Conservation (phyloP, 805 yeast species). For the Starmerella roubikii region DNA sequence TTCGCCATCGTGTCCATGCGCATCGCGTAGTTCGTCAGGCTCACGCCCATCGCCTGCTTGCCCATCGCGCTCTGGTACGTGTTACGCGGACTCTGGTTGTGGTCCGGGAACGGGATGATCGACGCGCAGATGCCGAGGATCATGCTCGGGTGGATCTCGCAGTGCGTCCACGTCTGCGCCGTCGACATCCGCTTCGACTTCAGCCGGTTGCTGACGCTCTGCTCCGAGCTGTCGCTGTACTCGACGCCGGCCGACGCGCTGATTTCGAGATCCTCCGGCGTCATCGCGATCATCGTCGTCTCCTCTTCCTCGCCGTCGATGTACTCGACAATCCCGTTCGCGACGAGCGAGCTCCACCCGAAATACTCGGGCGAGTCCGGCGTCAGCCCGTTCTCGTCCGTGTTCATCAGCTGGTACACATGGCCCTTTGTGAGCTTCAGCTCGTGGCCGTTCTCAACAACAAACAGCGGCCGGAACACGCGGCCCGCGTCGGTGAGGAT, state of each 20-base stretch:
- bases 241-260: slow-evolving; percentile 25
- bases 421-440: slow-evolving; percentile 76
- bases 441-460: slow-evolving; percentile 81
- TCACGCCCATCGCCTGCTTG: slow-evolving; percentile 99
- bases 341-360: slow-evolving; percentile 76
- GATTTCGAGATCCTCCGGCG: slow-evolving; percentile 87
- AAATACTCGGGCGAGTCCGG: slow-evolving; percentile 41
- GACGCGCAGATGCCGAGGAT: slow-evolving; percentile 97
- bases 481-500: slow-evolving; percentile 98
- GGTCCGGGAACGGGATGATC: slow-evolving; percentile 98
- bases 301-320: slow-evolving; percentile 99
- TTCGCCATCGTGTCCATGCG: slow-evolving; percentile 99
- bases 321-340: slow-evolving; percentile 83
- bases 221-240: neutral
- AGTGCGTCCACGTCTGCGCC: slow-evolving; percentile 84
- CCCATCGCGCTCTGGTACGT: slow-evolving; percentile 99
- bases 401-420: slow-evolving; percentile 51
- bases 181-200: slow-evolving; percentile 50
- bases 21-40: slow-evolving; percentile 82
- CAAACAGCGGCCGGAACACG: slow-evolving; percentile 89
- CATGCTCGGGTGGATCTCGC: slow-evolving; percentile 99
- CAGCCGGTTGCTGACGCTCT: slow-evolving; percentile 73
- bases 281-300: slow-evolving; percentile 96
- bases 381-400: slow-evolving; percentile 34
- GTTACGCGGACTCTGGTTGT: slow-evolving; percentile 97